Conservation (phyloP, 495 filamentous ascomycete genomes). For the Penicillium egyptiacum region DNA sequence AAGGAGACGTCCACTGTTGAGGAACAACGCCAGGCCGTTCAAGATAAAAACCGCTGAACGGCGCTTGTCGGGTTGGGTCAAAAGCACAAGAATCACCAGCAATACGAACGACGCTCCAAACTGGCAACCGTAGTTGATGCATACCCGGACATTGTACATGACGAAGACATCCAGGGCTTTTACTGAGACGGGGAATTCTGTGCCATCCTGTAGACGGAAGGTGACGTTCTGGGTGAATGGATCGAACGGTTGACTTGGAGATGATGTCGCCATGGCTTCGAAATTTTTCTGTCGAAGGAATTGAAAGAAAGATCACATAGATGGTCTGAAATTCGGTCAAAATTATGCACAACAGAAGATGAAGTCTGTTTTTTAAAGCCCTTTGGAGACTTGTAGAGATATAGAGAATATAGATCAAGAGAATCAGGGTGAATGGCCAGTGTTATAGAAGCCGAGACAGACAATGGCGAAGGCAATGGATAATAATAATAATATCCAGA, state of each 20-base stretch:
- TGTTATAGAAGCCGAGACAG: conserved; percentile 9
- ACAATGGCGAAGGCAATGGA: conserved; percentile 6
- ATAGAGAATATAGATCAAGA: conserved; percentile 2
- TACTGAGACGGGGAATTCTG: conserved; percentile 50
- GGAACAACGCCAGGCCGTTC: conserved; percentile 58
- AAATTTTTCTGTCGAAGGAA: not conserved
- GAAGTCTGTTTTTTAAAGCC: not conserved
- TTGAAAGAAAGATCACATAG: not conserved
- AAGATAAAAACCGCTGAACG: conserved; percentile 59
- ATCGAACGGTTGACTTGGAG: conserved; percentile 44
- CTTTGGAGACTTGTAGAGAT: not conserved
- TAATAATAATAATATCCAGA: not conserved
- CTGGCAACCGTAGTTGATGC: conserved; percentile 71
- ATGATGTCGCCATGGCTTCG: not conserved
- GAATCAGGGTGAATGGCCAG: conserved; percentile 10
- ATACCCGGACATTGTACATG: conserved; percentile 50
- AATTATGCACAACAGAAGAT: not conserved
- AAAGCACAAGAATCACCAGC: conserved; percentile 61
- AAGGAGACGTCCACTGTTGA: conserved; percentile 62
- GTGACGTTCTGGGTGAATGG: conserved; percentile 59
- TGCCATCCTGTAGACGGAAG: conserved; percentile 53
- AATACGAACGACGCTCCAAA: conserved; percentile 72
- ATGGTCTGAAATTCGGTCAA: not conserved
- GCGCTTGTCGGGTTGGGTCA: conserved; percentile 64
- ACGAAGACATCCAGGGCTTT: conserved; percentile 48